phyloP scores from a whole-genome alignment of 768 basidiomycete species.

The Russula abietina region DNA sequence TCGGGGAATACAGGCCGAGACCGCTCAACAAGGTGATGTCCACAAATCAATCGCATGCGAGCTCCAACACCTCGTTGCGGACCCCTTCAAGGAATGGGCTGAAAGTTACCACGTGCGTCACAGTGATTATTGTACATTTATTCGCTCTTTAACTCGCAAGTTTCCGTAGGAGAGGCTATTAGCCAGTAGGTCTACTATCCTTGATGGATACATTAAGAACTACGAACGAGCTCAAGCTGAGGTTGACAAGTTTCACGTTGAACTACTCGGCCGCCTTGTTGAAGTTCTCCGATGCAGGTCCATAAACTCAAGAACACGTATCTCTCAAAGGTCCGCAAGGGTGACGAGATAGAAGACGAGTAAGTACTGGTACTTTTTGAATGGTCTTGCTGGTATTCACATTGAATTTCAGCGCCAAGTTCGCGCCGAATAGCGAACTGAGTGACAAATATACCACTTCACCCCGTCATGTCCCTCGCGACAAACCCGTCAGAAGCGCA shows the following conservation, averaged over 20 bases:
- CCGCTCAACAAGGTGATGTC: constrained; percentile 61
- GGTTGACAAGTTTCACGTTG: constrained; percentile 34
- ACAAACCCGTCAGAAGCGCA: constrained; percentile 55
- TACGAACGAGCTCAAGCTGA: constrained; percentile 68
- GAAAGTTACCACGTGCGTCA: constrained; percentile 56
- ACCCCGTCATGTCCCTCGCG: constrained; percentile 56
- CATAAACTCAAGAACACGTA: constrained; percentile 72
- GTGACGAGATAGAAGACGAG: constrained; percentile 95
- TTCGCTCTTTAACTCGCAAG: not conserved
- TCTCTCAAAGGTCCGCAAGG: constrained; percentile 67
- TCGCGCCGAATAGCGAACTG: constrained; percentile 63
- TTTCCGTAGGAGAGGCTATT: constrained; percentile 17
- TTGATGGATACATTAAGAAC: constrained; percentile 38
- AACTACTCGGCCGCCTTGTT: not conserved
- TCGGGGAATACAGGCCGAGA: constrained; percentile 72
- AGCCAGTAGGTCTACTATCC: constrained; percentile 18
- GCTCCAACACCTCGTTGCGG: constrained; percentile 65
- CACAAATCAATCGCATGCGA: constrained; percentile 71
- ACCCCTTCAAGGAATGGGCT: constrained; percentile 80
- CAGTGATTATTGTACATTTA: not conserved
- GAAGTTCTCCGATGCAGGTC: constrained; percentile 31
- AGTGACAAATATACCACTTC: constrained; percentile 79
- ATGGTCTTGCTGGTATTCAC: constrained; percentile 3
- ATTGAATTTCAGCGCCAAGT: constrained; percentile 58
- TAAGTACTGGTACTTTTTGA: constrained; percentile 39